phyloP scores from a whole-genome alignment of 768 basidiomycete species.

The Xanthoconium purpureum region DNA sequence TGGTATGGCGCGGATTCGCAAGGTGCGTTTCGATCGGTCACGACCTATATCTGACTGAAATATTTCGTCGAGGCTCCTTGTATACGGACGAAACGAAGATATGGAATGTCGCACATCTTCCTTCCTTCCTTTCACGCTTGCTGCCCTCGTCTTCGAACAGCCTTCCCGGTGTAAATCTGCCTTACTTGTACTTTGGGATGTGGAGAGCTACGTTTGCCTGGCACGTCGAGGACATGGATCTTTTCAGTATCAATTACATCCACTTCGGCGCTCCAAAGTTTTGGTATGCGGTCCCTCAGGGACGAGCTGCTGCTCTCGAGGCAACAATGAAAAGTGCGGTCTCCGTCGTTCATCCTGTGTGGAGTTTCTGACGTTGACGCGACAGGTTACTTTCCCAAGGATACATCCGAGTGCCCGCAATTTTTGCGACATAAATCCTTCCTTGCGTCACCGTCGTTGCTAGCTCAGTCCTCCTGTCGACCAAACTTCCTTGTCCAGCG shows the following conservation, averaged over 20 bases:
- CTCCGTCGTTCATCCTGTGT: background rate
- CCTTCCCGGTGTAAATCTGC: conserved; percentile 94
- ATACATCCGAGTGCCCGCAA: conserved; percentile 81
- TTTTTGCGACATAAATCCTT: conserved; percentile 97
- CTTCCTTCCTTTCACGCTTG: conserved; percentile 80
- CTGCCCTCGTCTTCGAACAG: conserved; percentile 63
- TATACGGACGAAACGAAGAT: conserved; percentile 71
- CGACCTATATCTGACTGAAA: background rate
- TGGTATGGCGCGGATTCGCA: conserved; percentile 98
- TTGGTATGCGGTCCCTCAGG: conserved; percentile 97
- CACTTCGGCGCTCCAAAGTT: conserved; percentile 97
- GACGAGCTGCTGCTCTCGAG: conserved; percentile 77
- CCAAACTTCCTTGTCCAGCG: conserved; percentile 91
- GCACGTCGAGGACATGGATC: conserved; percentile 99
- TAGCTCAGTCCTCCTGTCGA: conserved; percentile 73
- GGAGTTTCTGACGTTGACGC: conserved; percentile 2
- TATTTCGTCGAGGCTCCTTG: conserved; percentile 47
- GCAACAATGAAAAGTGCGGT: conserved; percentile 78
- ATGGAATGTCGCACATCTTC: conserved; percentile 95
- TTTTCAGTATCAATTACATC: conserved; percentile 98
- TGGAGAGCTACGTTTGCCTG: conserved; percentile 98
- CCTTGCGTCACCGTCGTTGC: conserved; percentile 80
- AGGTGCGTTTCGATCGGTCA: conserved; percentile 47
- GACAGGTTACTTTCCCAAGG: conserved; percentile 85
- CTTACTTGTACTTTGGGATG: conserved; percentile 99